A percentile compares a stretch with the other conserved stretches of the same genome.
Evolutionary conservation across 2,329 filamentous ascomycete species (phyloP).

Genomic region (Hymenoscyphus infarciens): DNA sequence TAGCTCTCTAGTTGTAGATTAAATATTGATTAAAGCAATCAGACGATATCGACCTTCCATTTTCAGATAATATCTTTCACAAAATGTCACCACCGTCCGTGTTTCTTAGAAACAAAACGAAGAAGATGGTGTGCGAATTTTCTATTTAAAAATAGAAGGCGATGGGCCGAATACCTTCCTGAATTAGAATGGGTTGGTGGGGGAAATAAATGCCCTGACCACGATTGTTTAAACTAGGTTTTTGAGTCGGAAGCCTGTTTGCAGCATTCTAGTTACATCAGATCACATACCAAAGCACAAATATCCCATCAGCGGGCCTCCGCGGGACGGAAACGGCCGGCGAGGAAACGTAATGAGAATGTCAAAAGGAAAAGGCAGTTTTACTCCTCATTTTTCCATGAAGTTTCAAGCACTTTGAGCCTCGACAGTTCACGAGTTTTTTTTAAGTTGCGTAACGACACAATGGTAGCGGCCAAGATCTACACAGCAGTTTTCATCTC

Average conservation of each 20-base stretch:
- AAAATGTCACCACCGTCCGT: neutral
- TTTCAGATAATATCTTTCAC: conserved; percentile 6
- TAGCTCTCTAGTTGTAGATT: conserved; percentile 4
- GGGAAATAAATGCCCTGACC: neutral
- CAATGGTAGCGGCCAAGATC: conserved; percentile 3
- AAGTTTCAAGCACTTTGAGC: neutral
- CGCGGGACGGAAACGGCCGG: neutral
- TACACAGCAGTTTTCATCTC: conserved; percentile 4
- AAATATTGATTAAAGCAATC: conserved; percentile 11
- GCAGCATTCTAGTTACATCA: no score
- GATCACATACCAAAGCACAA: conserved; percentile 3
- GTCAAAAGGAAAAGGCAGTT: neutral
- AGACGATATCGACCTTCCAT: conserved; percentile 6
- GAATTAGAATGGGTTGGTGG: neutral
- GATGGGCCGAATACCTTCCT: conserved; percentile 1
- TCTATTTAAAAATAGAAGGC: conserved; percentile 10
- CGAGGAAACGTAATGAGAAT: conserved; percentile 6
- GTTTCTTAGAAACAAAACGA: neutral
- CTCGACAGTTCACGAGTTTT: conserved; percentile 2
- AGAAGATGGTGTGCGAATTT: conserved; percentile 4
- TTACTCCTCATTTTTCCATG: neutral
- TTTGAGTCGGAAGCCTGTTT: no score
- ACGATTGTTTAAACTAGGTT: conserved; percentile 5
- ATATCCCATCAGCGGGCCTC: neutral
- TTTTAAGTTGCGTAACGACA: neutral